Percentiles rank a stretch among this genome's conserved stretches.
phyloP scores from a whole-genome alignment of 202 grass and related monocot species.

The Saccharum hybrid region DNA sequence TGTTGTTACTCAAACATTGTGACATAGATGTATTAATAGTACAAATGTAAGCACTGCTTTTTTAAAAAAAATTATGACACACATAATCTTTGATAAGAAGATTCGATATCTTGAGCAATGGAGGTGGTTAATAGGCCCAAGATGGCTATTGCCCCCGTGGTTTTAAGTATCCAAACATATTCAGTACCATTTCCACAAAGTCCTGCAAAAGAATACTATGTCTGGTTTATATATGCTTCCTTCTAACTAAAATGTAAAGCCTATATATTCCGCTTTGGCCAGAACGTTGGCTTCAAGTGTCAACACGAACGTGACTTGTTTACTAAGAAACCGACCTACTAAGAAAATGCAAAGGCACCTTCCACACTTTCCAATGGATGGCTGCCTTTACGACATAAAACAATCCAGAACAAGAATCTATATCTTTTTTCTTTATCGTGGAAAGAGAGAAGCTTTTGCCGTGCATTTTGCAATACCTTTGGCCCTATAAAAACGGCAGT shows the following conservation, averaged over 20 bases:
- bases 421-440: slow-evolving; percentile 32
- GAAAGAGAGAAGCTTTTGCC: slow-evolving; percentile 49
- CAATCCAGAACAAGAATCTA: slow-evolving; percentile 39
- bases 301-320: slow-evolving; percentile 45
- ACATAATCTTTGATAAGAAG: no score
- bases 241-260: background rate
- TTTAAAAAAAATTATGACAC: no score
- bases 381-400: slow-evolving; percentile 38
- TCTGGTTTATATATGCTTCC: background rate
- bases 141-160: no score
- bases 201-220: background rate
- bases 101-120: no score
- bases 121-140: no score
- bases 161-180: background rate
- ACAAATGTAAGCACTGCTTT: no score
- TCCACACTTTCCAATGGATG: slow-evolving; percentile 36
- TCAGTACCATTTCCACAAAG: no score
- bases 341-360: slow-evolving; percentile 39
- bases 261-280: background rate
- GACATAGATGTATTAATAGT: no score
- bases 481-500: background rate
- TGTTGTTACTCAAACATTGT: no score
- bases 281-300: slow-evolving; percentile 19
- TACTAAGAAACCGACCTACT: slow-evolving; percentile 41
- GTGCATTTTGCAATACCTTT: slow-evolving; percentile 24